Evolutionary conservation across 345 rosid genomes (phyloP).

Genomic region (Eucalyptus cladocalyx): DNA sequence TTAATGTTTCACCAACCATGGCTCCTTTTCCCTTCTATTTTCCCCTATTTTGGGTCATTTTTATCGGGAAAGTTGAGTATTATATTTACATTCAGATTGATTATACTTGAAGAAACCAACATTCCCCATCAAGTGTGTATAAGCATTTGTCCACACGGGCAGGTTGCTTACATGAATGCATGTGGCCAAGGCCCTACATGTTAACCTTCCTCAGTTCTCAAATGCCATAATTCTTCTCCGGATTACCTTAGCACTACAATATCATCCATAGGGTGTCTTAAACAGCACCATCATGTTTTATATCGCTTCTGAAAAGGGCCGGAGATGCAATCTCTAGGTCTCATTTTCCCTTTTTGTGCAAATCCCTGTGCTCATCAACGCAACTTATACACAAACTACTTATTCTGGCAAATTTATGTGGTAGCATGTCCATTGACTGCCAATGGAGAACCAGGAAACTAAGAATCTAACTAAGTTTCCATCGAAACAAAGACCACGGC

Average conservation of each 20-base stretch:
- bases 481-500: neutral
- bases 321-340: neutral
- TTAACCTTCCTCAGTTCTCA: neutral
- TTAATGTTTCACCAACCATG: neutral
- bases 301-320: neutral
- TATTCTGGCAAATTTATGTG: neutral
- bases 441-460: neutral
- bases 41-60: neutral
- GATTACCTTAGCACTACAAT: neutral
- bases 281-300: neutral
- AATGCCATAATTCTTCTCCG: neutral
- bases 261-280: neutral
- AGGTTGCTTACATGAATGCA: neutral
- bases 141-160: neutral
- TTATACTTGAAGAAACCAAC: neutral
- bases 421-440: neutral
- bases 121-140: neutral
- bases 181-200: neutral
- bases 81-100: neutral
- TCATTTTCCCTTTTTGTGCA: neutral
- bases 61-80: neutral
- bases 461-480: neutral
- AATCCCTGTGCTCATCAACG: neutral
- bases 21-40: neutral
- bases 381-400: neutral